Base-by-base conservation (phyloP, 1,139 yeast genomes). In the Yamadazyma membranifaciens region DNA sequence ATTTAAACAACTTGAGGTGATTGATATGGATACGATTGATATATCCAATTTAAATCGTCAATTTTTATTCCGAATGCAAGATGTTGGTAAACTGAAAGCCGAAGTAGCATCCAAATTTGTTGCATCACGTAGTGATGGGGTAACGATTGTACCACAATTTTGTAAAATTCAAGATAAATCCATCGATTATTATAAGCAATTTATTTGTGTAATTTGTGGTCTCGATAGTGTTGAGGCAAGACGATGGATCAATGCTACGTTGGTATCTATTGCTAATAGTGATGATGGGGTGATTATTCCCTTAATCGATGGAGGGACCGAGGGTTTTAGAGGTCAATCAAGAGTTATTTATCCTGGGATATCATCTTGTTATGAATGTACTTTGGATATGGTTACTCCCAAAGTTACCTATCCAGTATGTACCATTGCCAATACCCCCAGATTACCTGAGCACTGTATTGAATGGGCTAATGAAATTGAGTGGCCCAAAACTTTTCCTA, bases 1-100 rank as follows among this genome's bases (percentile, higher is more conserved):
- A 3, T 86, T 91, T 55, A 69, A 68, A 39, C 69, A 83, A 44
- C 81, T 92, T 32, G 85, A 87, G 52, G 82, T 92, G 13, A 87
- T 92, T 32, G 98, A 92, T 58, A 87, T 91, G 96, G 98, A 92
- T 61, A 88, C 95, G 2, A 88, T 92, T 44, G 98, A 92, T 56
- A 63, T 92, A 16, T 84, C 96, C 16, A 92, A 92, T 54, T 69
- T 92, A 51, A 92, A 92, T 59, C 75, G 98, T 38, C 98, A 92
- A 63, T 91, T 92, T 55, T 65, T 92, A 37, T 92, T 91, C 57
- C 70, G 94, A 12, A 69, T 70, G 12, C 47, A 59, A 0, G 96
- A 91, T 55, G 81, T 92, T 16, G 97, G 97, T 2, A 67, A 74
- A 50, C 70, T 92, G 13, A 92, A 92, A 57, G 95, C 97, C 0